A percentile compares a stretch with the other conserved stretches of the same genome.
Conservation (phyloP, 2,329 filamentous ascomycete genomes). For the Aspergillus ochraceoroseus region DNA sequence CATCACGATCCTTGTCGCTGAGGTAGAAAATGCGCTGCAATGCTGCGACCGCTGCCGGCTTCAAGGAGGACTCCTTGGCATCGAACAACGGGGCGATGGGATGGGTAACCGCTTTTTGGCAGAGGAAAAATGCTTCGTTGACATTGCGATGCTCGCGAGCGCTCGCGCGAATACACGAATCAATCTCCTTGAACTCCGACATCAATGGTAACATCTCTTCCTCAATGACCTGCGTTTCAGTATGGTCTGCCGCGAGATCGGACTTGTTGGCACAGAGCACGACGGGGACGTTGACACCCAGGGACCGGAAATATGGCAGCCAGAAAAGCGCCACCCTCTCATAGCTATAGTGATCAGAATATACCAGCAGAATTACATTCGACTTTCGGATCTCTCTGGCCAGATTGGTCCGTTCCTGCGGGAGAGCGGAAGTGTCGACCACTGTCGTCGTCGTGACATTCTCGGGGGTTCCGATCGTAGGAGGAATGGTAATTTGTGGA, state of each 20-base stretch:
- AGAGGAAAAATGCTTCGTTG: constrained; percentile 95
- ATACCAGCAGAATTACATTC: constrained; percentile 94
- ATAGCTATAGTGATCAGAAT: constrained; percentile 98
- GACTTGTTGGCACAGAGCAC: constrained; percentile 96
- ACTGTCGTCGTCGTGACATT: constrained; percentile 91
- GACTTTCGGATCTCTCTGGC: constrained; percentile 94
- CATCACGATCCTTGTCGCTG: constrained; percentile 94
- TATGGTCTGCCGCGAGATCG: constrained; percentile 71
- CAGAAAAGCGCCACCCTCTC: constrained; percentile 95
- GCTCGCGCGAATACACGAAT: constrained; percentile 93
- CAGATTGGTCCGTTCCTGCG: constrained; percentile 83
- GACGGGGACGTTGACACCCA: constrained; percentile 97
- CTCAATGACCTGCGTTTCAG: constrained; percentile 77
- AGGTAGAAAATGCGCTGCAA: constrained; percentile 90
- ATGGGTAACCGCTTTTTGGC: constrained; percentile 95
- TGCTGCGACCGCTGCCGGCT: constrained; percentile 81
- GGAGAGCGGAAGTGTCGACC: constrained; percentile 92
- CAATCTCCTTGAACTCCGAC: constrained; percentile 98
- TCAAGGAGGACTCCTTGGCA: constrained; percentile 83
- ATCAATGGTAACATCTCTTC: constrained; percentile 98
- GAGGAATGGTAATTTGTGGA: constrained; percentile 90
- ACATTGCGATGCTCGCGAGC: constrained; percentile 89
- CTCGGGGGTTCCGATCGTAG: constrained; percentile 85
- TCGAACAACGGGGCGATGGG: constrained; percentile 95
- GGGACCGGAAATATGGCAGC: constrained; percentile 95